Percentiles rank a stretch among this genome's conserved stretches.
These are phyloP conservation scores for Seiridium unicorne DNA, from an alignment of 2,329 filamentous ascomycete species.

Conservation along the genomic window DNA sequence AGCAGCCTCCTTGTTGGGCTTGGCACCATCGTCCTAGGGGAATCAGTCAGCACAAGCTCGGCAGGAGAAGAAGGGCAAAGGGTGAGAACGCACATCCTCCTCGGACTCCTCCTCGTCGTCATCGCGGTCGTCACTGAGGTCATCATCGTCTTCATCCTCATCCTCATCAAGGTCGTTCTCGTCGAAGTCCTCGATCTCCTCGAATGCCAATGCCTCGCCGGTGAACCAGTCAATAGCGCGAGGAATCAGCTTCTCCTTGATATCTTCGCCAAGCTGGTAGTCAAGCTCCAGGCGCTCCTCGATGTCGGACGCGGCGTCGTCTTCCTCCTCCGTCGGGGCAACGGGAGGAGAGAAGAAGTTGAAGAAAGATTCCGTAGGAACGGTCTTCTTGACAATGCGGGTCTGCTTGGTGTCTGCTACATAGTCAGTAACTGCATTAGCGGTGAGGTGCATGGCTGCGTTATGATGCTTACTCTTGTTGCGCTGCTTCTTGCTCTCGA, in stretches of 20 bases:
- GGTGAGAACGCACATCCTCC: constrained; percentile 61
- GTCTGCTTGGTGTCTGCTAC: constrained; percentile 93
- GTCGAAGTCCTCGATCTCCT: constrained; percentile 84
- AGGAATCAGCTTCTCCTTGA: constrained; percentile 99
- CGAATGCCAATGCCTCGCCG: constrained; percentile 93
- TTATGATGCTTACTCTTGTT: constrained; percentile 80
- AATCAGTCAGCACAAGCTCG: not conserved
- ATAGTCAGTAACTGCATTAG: constrained; percentile 10
- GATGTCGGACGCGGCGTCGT: constrained; percentile 78
- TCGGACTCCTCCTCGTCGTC: constrained; percentile 83
- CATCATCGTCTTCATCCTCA: constrained; percentile 84
- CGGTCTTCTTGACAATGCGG: constrained; percentile 97
- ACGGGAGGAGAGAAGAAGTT: constrained; percentile 98
- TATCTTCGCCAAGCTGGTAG: constrained; percentile 98
- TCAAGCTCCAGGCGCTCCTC: constrained; percentile 97
- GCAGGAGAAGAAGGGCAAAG: not conserved
- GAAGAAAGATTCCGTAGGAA: constrained; percentile 97
- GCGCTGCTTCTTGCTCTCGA: constrained; percentile 99
- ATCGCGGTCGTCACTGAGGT: constrained; percentile 71
- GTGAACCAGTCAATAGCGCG: constrained; percentile 99
- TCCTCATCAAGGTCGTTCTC: constrained; percentile 85
- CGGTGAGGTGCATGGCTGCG: too few relatives aligned
- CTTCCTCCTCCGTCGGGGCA: constrained; percentile 69
- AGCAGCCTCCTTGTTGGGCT: constrained; percentile 90
- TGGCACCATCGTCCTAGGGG: constrained; percentile 76